phyloP scores from a whole-genome alignment of 345 rosid genomes.

The Iberis pinnata region DNA sequence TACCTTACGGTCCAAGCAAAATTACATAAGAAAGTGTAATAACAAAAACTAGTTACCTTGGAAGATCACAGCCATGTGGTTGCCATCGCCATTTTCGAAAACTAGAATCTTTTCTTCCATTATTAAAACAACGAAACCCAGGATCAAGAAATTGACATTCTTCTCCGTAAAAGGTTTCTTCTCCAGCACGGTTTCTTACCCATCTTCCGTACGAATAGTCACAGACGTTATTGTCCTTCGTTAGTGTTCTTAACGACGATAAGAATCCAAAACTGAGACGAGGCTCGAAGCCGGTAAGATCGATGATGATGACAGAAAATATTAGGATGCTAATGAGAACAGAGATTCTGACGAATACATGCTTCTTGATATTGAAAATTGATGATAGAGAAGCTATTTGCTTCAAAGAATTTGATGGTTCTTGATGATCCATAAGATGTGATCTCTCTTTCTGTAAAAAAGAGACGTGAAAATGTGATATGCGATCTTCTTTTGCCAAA shows the following conservation, averaged over 20 bases:
- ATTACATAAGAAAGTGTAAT: neutral
- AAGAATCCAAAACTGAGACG: slow-evolving; percentile 28
- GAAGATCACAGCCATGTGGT: slow-evolving; percentile 63
- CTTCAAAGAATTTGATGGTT: slow-evolving; percentile 12
- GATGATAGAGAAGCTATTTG: slow-evolving; percentile 18
- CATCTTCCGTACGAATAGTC: slow-evolving; percentile 65
- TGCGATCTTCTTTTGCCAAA: slow-evolving; percentile 18
- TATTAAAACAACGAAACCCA: slow-evolving; percentile 59
- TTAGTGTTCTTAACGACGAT: neutral
- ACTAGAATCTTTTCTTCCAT: slow-evolving; percentile 56
- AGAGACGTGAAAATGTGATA: slow-evolving; percentile 17
- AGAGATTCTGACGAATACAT: slow-evolving; percentile 11
- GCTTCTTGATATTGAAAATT: slow-evolving; percentile 24
- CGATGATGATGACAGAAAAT: slow-evolving; percentile 19
- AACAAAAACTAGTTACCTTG: slow-evolving; percentile 41
- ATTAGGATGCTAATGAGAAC: slow-evolving; percentile 22
- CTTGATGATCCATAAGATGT: slow-evolving; percentile 10
- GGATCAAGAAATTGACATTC: slow-evolving; percentile 80
- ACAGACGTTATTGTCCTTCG: slow-evolving; percentile 24
- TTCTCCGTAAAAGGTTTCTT: slow-evolving; percentile 42
- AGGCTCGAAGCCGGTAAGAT: slow-evolving; percentile 23
- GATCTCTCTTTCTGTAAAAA: slow-evolving; percentile 5
- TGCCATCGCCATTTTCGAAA: slow-evolving; percentile 88
- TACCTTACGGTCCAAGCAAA: slow-evolving; percentile 22
- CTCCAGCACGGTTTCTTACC: slow-evolving; percentile 35